Conservation (phyloP, 2,329 filamentous ascomycete species). For the Didymella keratinophila region DNA sequence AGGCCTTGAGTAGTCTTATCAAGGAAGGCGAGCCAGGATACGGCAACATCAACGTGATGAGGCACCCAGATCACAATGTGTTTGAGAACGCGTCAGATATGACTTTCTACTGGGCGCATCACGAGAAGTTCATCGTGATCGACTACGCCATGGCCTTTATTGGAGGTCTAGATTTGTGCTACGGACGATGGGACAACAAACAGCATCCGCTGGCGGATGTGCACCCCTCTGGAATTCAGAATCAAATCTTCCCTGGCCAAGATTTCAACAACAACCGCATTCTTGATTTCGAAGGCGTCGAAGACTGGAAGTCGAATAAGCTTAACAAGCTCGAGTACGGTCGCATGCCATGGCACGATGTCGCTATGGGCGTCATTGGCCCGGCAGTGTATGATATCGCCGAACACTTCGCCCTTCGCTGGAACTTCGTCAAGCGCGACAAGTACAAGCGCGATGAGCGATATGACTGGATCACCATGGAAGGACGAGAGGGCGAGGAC, state of each 20-base stretch:
- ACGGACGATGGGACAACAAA: slow-evolving; percentile 89
- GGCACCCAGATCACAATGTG: slow-evolving; percentile 94
- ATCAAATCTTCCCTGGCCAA: slow-evolving; percentile 92
- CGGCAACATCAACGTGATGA: slow-evolving; percentile 87
- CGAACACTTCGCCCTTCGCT: slow-evolving; percentile 91
- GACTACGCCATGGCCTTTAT: slow-evolving; percentile 93
- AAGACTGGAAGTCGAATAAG: slow-evolving; percentile 93
- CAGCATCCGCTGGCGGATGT: slow-evolving; percentile 88
- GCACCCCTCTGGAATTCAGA: slow-evolving; percentile 80
- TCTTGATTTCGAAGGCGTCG: slow-evolving; percentile 91
- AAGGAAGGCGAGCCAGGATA: slow-evolving; percentile 81
- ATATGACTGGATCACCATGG: slow-evolving; percentile 85
- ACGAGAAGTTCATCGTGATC: slow-evolving; percentile 96
- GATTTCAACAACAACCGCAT: slow-evolving; percentile 98
- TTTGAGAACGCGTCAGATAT: slow-evolving; percentile 93
- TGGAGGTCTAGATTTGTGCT: slow-evolving; percentile 92
- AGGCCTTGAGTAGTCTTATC: slow-evolving; percentile 80
- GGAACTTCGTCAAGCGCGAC: slow-evolving; percentile 97
- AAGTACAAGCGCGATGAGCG: slow-evolving; percentile 91
- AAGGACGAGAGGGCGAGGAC: slow-evolving; percentile 76
- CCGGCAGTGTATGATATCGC: slow-evolving; percentile 93
- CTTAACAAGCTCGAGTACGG: slow-evolving; percentile 89
- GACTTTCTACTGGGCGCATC: slow-evolving; percentile 98
- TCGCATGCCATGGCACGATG: slow-evolving; percentile 98
- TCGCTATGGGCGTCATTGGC: slow-evolving; percentile 88